Conservation (phyloP, 2,329 filamentous ascomycete genomes). For the Calycina herbarum region DNA sequence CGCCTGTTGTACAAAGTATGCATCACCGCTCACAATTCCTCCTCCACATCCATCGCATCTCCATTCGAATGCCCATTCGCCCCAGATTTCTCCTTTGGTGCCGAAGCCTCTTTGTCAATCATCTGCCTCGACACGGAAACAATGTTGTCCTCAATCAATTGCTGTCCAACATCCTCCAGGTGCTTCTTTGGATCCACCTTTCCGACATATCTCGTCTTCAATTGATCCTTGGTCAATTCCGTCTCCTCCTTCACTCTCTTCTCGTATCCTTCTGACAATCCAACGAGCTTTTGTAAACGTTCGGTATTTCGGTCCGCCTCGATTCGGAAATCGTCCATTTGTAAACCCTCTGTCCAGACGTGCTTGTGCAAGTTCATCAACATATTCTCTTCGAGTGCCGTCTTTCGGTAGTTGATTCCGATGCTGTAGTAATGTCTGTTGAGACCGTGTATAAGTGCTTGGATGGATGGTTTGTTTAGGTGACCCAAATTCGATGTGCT, state of each 20-base stretch:
- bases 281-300: conserved; percentile 81
- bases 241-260: conserved; percentile 99
- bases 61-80: conserved; percentile 45
- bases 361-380: conserved; percentile 99
- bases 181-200: conserved; percentile 99
- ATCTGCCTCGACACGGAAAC: conserved; percentile 97
- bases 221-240: conserved; percentile 92
- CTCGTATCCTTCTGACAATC: conserved; percentile 92
- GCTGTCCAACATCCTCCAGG: conserved; percentile 91
- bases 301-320: conserved; percentile 88
- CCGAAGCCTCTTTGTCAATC: conserved; percentile 98
- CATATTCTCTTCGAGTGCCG: conserved; percentile 98
- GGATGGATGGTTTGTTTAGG: conserved; percentile 99
- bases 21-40: conserved; percentile 45
- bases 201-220: conserved; percentile 98
- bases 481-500: conserved; percentile 97
- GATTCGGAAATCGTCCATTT: conserved; percentile 92
- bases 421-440: conserved; percentile 99
- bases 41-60: conserved; percentile 37
- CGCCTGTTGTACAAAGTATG: conserved; percentile 40
- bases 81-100: conserved; percentile 67
- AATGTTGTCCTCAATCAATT: conserved; percentile 98
- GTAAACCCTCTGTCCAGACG: conserved; percentile 95
- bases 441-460: conserved; percentile 95
- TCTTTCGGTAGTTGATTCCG: conserved; percentile 97